Evolutionary conservation across 345 rosid species (phyloP).

Genomic region (Chamaenerion angustifolium): DNA sequence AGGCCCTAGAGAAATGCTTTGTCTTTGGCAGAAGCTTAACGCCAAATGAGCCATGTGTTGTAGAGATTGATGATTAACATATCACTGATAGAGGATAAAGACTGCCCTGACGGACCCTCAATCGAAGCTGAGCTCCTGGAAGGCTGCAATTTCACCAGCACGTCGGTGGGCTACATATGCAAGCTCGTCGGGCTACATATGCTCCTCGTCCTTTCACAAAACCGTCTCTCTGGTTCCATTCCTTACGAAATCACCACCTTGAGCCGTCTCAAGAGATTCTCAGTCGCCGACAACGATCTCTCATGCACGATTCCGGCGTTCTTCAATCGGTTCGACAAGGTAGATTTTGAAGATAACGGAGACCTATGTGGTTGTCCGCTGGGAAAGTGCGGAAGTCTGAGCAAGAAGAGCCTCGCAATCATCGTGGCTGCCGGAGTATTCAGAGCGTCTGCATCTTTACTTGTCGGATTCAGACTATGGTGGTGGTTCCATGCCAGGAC

Average conservation of each 20-base stretch:
- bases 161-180: too few species aligned
- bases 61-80: conserved; percentile 22
- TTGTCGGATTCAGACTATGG: conserved; percentile 73
- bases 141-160: conserved; percentile 49
- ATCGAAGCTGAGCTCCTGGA: conserved; percentile 37
- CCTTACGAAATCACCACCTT: too few species aligned
- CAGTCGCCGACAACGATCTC: conserved; percentile 53
- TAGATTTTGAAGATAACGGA: conserved; percentile 44
- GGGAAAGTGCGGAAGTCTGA: conserved; percentile 56
- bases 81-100: background rate
- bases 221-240: too few species aligned
- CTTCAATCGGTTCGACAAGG: conserved; percentile 17
- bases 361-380: conserved; percentile 75
- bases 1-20: conserved; percentile 70
- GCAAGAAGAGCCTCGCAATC: conserved; percentile 64
- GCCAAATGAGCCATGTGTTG: conserved; percentile 63
- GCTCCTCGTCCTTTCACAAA: too few species aligned
- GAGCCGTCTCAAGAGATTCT: too few species aligned
- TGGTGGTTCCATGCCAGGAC: conserved; percentile 63
- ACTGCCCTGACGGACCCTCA: conserved; percentile 8
- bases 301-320: conserved; percentile 47
- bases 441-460: conserved; percentile 64
- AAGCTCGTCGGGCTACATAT: too few species aligned
- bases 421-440: conserved; percentile 85
- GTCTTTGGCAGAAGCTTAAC: conserved; percentile 89